Evolutionary conservation across 2,329 filamentous ascomycete genomes (phyloP), one percentile per base, ranked within the genome.

Genomic region (Drechslera avenae): DNA sequence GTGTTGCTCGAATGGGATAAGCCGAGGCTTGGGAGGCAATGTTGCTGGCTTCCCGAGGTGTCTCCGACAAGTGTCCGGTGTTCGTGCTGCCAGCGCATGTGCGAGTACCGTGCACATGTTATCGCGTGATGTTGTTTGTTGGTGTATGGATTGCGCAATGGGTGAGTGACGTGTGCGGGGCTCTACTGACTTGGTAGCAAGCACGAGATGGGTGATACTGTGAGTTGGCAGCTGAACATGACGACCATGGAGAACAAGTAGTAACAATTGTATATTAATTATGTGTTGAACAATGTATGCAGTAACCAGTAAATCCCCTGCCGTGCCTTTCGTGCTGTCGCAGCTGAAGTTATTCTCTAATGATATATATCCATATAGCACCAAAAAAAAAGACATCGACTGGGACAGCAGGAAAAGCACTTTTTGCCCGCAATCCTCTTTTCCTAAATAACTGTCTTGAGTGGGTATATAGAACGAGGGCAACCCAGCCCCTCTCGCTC

Each of bases 381-480:
- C n/a, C n/a, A n/a, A n/a, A n/a, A n/a, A n/a, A n/a, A n/a, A n/a
- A n/a, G n/a, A n/a, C n/a, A n/a, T n/a, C n/a, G n/a, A n/a, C n/a
- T n/a, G n/a, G n/a, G n/a, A n/a, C n/a, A n/a, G n/a, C n/a, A n/a
- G n/a, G n/a, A n/a, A n/a, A 37, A 39, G 46, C 31, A 51, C 39
- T 46, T 46, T 34, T 57, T 36, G 41, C 50, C 52, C 52, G 31
- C 45, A 39, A 39, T 46, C 26, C 47, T 53, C 41, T 57, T 50
- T 36, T 60, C 52, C 50, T 41, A 56, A 45, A 60, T 47, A 44
- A 53, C 60, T 49, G 52, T 56, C 57, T 62, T 57, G 50, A n/a
- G 57, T 64, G 66, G 65, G 66, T 68, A 69, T 68, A 69, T 69
- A 64, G 35, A 60, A 62, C 50, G 46, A 62, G 61, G 62, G 52